Conservation (phyloP, 2,329 filamentous ascomycete species). For the Ramichloridium luteum region DNA sequence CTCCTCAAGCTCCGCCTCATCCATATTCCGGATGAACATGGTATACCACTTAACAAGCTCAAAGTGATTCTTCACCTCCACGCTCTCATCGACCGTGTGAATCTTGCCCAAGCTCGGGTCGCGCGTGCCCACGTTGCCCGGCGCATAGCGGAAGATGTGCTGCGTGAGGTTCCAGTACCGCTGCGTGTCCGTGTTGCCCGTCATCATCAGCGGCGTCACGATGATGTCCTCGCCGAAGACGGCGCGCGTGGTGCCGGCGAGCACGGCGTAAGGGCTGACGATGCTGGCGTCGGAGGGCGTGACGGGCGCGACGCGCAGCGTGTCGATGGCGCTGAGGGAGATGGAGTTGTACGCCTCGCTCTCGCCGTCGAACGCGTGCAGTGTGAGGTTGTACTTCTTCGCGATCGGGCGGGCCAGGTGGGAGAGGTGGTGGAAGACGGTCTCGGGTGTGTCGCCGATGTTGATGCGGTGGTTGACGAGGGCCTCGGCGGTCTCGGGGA, state of each 20-base stretch:
- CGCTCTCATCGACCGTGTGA: slow-evolving; percentile 24
- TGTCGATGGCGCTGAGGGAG: slow-evolving; percentile 16
- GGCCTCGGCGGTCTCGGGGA: slow-evolving; percentile 42
- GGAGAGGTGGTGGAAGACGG: slow-evolving; percentile 36
- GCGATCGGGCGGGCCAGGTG: slow-evolving; percentile 36
- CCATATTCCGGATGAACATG: slow-evolving; percentile 33
- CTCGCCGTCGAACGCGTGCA: slow-evolving; percentile 37
- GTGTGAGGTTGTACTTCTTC: slow-evolving; percentile 36
- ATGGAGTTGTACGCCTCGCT: slow-evolving; percentile 24
- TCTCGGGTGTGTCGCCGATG: slow-evolving; percentile 39
- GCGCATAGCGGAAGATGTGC: slow-evolving; percentile 27
- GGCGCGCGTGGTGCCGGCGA: slow-evolving; percentile 33
- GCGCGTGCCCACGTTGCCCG: slow-evolving; percentile 21
- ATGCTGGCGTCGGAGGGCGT: slow-evolving; percentile 26
- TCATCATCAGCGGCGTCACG: slow-evolving; percentile 26
- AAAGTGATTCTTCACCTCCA: slow-evolving; percentile 30
- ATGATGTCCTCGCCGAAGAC: slow-evolving; percentile 32
- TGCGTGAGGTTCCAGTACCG: slow-evolving; percentile 26
- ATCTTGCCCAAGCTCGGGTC: slow-evolving; percentile 22
- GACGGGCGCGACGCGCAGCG: slow-evolving; percentile 23
- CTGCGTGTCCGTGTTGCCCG: slow-evolving; percentile 25
- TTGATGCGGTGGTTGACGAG: slow-evolving; percentile 47
- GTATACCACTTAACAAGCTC: slow-evolving; percentile 34
- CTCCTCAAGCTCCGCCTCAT: slow-evolving; percentile 29
- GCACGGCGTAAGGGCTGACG: slow-evolving; percentile 20